Evolutionary conservation across 2,329 filamentous ascomycete genomes (phyloP).

Genomic region (Colletotrichum cereale): DNA sequence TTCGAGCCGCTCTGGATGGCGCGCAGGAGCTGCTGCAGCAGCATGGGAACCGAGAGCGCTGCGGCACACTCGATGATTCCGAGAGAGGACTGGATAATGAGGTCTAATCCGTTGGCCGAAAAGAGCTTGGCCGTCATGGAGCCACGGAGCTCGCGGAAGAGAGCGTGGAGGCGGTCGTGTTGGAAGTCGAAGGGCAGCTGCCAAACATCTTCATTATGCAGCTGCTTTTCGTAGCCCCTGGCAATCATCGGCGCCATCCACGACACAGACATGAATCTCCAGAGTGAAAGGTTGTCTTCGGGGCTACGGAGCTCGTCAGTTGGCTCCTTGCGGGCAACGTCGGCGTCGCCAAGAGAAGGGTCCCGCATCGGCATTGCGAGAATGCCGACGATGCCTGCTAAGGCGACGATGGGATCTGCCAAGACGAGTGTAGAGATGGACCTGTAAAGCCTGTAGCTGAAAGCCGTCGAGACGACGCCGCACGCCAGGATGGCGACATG

Average conservation of each 20-base stretch:
- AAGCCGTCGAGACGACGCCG: conserved; percentile 47
- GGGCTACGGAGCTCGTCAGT: conserved; percentile 73
- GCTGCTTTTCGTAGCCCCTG: conserved; percentile 71
- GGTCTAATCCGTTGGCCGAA: conserved; percentile 82
- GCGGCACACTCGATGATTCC: conserved; percentile 71
- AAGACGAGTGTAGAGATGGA: conserved; percentile 45
- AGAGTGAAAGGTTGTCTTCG: conserved; percentile 83
- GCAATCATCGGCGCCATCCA: conserved; percentile 84
- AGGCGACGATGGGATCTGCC: conserved; percentile 42
- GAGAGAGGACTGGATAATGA: conserved; percentile 75
- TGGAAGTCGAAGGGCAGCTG: conserved; percentile 84
- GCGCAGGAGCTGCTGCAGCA: conserved; percentile 78
- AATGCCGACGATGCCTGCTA: conserved; percentile 48
- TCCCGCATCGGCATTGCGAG: conserved; percentile 79
- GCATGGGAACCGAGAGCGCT: conserved; percentile 72
- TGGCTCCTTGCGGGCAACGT: conserved; percentile 72
- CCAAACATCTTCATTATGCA: conserved; percentile 88
- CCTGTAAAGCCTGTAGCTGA: conserved; percentile 38
- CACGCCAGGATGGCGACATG: conserved; percentile 53
- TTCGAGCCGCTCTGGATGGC: conserved; percentile 69
- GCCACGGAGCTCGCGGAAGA: conserved; percentile 79
- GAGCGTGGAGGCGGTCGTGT: conserved; percentile 78
- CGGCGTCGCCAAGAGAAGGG: conserved; percentile 62
- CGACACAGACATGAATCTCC: conserved; percentile 86
- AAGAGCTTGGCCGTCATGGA: conserved; percentile 78